Evolutionary conservation across 2,329 filamentous ascomycete species (phyloP).

Genomic region (Exophiala spinifera): DNA sequence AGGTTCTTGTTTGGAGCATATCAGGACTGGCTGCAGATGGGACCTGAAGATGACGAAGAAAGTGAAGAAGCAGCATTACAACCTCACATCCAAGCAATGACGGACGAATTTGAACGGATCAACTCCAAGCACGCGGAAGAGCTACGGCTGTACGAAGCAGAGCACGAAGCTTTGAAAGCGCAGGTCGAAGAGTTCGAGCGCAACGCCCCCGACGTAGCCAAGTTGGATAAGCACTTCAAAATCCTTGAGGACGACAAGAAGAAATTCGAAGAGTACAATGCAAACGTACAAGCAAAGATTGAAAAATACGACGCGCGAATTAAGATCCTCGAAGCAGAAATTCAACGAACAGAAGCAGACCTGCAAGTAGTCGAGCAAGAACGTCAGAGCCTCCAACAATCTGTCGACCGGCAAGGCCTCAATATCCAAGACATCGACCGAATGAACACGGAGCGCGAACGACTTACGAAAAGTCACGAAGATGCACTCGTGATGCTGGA

Average conservation of each 20-base stretch:
- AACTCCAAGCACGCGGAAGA: constrained; percentile 84
- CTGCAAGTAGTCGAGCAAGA: constrained; percentile 79
- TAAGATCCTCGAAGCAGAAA: constrained; percentile 78
- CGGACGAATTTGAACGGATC: constrained; percentile 75
- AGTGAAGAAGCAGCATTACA: constrained; percentile 73
- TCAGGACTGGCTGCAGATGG: constrained; percentile 87
- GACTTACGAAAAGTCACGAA: constrained; percentile 85
- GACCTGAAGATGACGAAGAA: constrained; percentile 84
- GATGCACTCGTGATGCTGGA: constrained; percentile 72
- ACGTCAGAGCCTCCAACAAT: constrained; percentile 71
- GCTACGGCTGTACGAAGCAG: constrained; percentile 78
- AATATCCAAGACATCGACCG: constrained; percentile 98
- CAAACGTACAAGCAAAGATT: constrained; percentile 74
- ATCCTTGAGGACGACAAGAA: constrained; percentile 91
- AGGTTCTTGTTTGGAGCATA: constrained; percentile 88
- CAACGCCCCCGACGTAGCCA: constrained; percentile 74
- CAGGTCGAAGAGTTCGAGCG: constrained; percentile 90
- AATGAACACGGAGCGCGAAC: constrained; percentile 93
- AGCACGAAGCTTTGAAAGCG: constrained; percentile 74
- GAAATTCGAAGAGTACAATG: constrained; percentile 95
- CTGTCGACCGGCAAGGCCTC: constrained; percentile 89
- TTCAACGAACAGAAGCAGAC: constrained; percentile 73
- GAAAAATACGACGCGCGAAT: constrained; percentile 84
- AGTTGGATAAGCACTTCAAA: constrained; percentile 83
- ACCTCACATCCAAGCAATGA: constrained; percentile 86